Evolutionary conservation across 495 filamentous ascomycete species (phyloP).

Genomic region (Baudoinia panamericana): DNA sequence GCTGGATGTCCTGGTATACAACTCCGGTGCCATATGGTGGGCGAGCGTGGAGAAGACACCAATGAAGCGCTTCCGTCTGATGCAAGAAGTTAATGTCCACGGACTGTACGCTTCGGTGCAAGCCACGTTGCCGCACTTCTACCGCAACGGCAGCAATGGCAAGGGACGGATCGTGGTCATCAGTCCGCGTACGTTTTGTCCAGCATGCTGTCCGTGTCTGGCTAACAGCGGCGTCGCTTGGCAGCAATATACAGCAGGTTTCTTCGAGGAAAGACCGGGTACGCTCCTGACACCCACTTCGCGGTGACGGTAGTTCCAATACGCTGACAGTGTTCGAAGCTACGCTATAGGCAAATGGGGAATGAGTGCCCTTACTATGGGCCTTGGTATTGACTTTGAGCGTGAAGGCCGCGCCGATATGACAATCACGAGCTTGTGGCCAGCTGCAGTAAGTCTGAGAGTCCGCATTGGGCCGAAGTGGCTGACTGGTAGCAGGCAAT

Average conservation of each 20-base stretch:
- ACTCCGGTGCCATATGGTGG: slow-evolving; percentile 84
- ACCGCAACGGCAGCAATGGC: slow-evolving; percentile 26
- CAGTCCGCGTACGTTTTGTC: no score
- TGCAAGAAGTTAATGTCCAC: slow-evolving; percentile 71
- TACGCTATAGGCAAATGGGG: slow-evolving; percentile 80
- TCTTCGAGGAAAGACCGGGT: slow-evolving; percentile 72
- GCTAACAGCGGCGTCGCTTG: no score
- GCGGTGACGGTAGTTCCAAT: no score
- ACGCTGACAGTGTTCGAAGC: no score
- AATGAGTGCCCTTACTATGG: slow-evolving; percentile 72
- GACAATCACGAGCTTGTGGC: slow-evolving; percentile 76
- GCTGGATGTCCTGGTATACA: slow-evolving; percentile 63
- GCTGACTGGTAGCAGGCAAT: slow-evolving; percentile 37
- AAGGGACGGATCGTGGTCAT: slow-evolving; percentile 64
- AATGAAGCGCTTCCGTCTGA: slow-evolving; percentile 63
- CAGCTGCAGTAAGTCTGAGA: slow-evolving; percentile 50
- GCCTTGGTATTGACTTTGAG: slow-evolving; percentile 71
- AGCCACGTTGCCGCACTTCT: slow-evolving; percentile 49
- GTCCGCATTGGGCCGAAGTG: neutral
- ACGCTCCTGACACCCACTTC: no score
- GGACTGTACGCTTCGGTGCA: slow-evolving; percentile 60
- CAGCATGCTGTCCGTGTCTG: no score
- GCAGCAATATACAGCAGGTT: slow-evolving; percentile 78
- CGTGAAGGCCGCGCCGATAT: slow-evolving; percentile 51
- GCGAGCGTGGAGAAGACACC: slow-evolving; percentile 60